A percentile compares a stretch with the other conserved stretches of the same genome.
These are phyloP conservation scores for Mesostigma viride DNA, from an alignment of 139 green algal species.

Conservation along the genomic window DNA sequence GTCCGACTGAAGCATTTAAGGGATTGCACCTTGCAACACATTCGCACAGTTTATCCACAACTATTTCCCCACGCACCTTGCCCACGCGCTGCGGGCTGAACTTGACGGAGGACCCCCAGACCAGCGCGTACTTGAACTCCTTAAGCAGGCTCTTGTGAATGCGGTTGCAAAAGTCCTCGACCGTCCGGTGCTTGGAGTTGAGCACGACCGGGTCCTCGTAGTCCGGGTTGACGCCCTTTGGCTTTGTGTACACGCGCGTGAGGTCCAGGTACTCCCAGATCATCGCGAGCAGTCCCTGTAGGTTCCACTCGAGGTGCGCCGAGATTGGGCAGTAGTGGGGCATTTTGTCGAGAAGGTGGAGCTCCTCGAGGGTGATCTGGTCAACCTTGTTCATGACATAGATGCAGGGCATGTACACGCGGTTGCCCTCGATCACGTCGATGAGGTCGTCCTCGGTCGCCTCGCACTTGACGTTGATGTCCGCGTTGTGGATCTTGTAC, in stretches of 20 bases:
- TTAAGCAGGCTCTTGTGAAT: slow-evolving; percentile 73
- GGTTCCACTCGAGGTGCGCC: slow-evolving; percentile 38
- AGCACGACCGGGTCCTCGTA: slow-evolving; percentile 79
- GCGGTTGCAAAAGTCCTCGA: slow-evolving; percentile 93
- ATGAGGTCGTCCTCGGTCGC: slow-evolving; percentile 68
- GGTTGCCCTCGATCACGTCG: slow-evolving; percentile 90
- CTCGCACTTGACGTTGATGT: slow-evolving; percentile 62
- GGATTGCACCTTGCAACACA: too few relatives aligned
- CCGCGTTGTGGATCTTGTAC: slow-evolving; percentile 86
- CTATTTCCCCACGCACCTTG: too few relatives aligned
- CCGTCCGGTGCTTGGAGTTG: slow-evolving; percentile 36
- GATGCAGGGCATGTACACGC: slow-evolving; percentile 88
- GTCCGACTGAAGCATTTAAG: too few relatives aligned
- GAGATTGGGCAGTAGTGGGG: slow-evolving; percentile 93
- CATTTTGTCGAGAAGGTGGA: slow-evolving; percentile 75
- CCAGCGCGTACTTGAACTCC: slow-evolving; percentile 82
- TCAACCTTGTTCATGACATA: slow-evolving; percentile 96
- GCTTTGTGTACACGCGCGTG: slow-evolving; percentile 49
- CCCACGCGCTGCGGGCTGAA: slow-evolving; percentile 89
- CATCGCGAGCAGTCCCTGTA: slow-evolving; percentile 80
- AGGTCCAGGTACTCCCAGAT: slow-evolving; percentile 93
- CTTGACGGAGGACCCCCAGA: slow-evolving; percentile 79
- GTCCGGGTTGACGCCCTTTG: slow-evolving; percentile 80
- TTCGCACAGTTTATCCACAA: too few relatives aligned
- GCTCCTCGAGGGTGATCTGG: slow-evolving; percentile 85